Base-by-base conservation (phyloP, 441 rosid species). In the Francoa sonchifolia region DNA sequence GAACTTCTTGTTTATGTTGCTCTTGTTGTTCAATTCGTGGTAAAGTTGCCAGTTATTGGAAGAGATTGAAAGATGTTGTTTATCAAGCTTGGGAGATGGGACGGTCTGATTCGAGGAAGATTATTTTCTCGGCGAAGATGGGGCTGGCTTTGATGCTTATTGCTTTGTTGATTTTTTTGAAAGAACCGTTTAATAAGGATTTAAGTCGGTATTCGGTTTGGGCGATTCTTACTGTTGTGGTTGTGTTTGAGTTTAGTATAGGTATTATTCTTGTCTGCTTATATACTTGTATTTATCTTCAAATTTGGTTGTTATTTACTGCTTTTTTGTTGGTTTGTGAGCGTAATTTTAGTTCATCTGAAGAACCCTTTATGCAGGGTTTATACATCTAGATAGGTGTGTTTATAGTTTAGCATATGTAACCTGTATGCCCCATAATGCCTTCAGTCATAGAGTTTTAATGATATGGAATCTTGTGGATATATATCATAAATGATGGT, bases 171-270 rank as follows among this genome's bases (percentile, higher is more conserved):
- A 64, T 72, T 51, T 79, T 72, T 66, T 48, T 37, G 30, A 75
- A 72, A 37, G 59, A 57, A 35, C 78, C 87, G 35, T 46, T 68
- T 40, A 52, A 61, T 19, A n/a, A n/a, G n/a, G 88, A 68, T 30
- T 57, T 64, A 33, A 70, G 78, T 14, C 63, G 73, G 6, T 61
- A 79, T 74, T 75, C 62, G 17, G 65, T 79, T 26, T 79, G 89
- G 89, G 81, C 84, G 12, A 67, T 79, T 47, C 84, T 79, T 25
- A 79, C 88, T n/a, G 83, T 75, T 44, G 76, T 79, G 28, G 82
- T 75, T 33, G 80, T 79, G 19, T 79, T 79, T 48, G 88, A 75
- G 50, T 79, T 79, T 59, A 79, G 80, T 0, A 78, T 78, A 19
- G 87, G 82, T 79, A 35, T 8, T 7, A 6, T 22, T 18, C 49